A percentile compares a stretch with the other conserved stretches of the same genome.
Conservation (phyloP, 2,329 filamentous ascomycete species). For the Sclerotinia minor region DNA sequence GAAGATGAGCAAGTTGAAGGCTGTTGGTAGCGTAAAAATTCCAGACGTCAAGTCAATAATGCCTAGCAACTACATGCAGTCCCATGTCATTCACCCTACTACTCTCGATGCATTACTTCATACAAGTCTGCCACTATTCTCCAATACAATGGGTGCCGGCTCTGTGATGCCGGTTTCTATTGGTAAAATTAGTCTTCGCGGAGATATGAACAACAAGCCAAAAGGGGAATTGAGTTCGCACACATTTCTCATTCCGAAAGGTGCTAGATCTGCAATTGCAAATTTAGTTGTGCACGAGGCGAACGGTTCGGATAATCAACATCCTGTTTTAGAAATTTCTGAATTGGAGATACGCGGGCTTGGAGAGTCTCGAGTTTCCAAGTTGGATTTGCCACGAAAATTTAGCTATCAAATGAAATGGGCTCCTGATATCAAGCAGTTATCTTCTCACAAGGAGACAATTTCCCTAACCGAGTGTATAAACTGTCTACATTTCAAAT, state of each 20-base stretch:
- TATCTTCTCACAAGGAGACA: neutral
- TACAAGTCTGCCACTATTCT: neutral
- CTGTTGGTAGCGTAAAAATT: neutral
- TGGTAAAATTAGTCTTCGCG: neutral
- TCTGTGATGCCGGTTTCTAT: constrained; percentile 3
- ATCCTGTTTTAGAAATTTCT: neutral
- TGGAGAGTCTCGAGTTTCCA: neutral
- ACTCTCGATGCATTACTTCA: constrained; percentile 49
- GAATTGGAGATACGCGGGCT: neutral
- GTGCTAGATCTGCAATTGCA: neutral
- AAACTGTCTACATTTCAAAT: neutral
- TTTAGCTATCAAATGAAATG: constrained; percentile 25
- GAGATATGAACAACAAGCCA: neutral
- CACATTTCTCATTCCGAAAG: neutral
- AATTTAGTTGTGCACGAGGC: neutral
- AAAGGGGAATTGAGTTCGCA: neutral
- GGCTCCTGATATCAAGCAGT: constrained; percentile 21
- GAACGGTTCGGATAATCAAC: neutral
- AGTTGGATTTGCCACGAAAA: neutral
- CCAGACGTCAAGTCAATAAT: constrained; percentile 33
- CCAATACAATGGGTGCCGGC: neutral
- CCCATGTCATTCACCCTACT: constrained; percentile 56
- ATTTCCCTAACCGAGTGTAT: neutral
- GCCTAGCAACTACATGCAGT: constrained; percentile 41
- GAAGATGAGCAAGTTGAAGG: neutral